These are phyloP conservation scores for Cunninghamia lanceolata DNA, from an alignment of 75 land plant genomes.

Conservation along the genomic window DNA sequence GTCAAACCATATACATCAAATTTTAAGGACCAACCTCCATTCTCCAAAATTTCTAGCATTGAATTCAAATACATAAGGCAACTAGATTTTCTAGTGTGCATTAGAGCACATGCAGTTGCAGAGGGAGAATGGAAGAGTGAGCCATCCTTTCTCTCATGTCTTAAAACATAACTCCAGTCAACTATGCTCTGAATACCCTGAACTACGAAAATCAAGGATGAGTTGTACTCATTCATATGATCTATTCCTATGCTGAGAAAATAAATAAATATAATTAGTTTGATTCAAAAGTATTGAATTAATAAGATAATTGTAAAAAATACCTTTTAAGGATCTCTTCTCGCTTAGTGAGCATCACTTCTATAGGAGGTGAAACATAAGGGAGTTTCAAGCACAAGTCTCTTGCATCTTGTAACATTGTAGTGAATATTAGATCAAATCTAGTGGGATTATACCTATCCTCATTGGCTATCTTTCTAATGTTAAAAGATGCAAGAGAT, in stretches of 20 bases:
- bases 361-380: constrained; percentile 7
- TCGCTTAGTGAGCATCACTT: no score
- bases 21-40: no score
- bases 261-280: background rate
- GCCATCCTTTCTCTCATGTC: constrained; percentile 51
- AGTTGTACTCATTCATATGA: no score
- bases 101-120: constrained; percentile 66
- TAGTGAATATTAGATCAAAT: constrained; percentile 50
- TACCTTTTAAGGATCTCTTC: constrained; percentile 35
- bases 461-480: no score
- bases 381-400: constrained; percentile 29
- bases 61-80: no score
- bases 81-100: no score
- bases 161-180: constrained; percentile 47
- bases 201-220: constrained; percentile 44
- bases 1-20: background rate
- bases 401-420: constrained; percentile 40
- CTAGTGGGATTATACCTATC: no score
- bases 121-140: constrained; percentile 67
- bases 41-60: no score
- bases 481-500: constrained; percentile 25
- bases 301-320: background rate
- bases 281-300: background rate
- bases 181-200: constrained; percentile 51
- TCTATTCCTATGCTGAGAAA: no score